These are phyloP conservation scores for Lodderomyces margitis DNA, from an alignment of 1,139 yeast species.

Conservation along the genomic window DNA sequence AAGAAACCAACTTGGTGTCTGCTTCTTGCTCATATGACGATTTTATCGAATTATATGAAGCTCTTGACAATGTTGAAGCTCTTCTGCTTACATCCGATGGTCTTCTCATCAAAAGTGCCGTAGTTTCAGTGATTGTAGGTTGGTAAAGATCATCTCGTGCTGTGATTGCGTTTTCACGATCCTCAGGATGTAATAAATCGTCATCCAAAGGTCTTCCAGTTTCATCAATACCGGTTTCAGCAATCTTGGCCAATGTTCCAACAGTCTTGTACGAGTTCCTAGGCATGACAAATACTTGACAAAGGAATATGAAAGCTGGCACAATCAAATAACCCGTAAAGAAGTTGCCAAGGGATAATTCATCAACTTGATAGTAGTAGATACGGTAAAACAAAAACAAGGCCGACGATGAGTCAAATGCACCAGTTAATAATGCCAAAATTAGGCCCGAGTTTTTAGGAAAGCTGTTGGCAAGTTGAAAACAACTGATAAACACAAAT, in stretches of 20 bases:
- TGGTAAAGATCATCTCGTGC: conserved; percentile 19
- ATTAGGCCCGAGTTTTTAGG: conserved; percentile 43
- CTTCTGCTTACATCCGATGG: conserved; percentile 34
- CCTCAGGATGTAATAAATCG: conserved; percentile 32
- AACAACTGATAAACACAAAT: conserved; percentile 43
- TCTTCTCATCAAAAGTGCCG: conserved; percentile 39
- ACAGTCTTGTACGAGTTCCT: conserved; percentile 67
- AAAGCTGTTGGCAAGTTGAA: conserved; percentile 46
- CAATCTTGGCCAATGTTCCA: conserved; percentile 63
- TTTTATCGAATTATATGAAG: conserved; percentile 38
- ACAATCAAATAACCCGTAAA: conserved; percentile 66
- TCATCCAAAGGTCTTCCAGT: conserved; percentile 44
- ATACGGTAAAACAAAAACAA: conserved; percentile 49
- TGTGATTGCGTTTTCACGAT: conserved; percentile 14
- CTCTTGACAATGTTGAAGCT: conserved; percentile 35
- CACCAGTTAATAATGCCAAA: conserved; percentile 45
- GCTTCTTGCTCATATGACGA: conserved; percentile 67
- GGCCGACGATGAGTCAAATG: conserved; percentile 49
- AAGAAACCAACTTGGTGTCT: conserved; percentile 51
- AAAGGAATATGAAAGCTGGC: conserved; percentile 69
- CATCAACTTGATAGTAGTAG: conserved; percentile 46
- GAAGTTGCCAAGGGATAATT: conserved; percentile 47
- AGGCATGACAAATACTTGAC: conserved; percentile 82
- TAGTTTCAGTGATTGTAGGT: conserved; percentile 43
- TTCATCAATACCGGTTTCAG: conserved; percentile 70